Conservation (phyloP, 805 yeast genomes). For the Metschnikowia reukaufii region DNA sequence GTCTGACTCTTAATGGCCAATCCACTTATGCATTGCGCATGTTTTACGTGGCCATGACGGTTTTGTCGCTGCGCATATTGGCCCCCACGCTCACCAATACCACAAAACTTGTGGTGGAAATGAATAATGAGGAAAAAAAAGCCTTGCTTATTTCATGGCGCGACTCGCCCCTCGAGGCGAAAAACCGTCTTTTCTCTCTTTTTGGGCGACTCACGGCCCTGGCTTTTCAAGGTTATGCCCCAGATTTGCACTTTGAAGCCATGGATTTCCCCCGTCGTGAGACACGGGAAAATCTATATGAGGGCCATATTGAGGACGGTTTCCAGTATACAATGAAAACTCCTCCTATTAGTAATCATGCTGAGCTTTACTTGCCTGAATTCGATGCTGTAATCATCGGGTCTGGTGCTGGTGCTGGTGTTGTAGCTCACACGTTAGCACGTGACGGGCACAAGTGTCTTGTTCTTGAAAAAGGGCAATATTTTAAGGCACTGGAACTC, state of each 20-base stretch:
- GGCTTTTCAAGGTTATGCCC: conserved; percentile 29
- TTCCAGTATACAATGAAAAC: conserved; percentile 32
- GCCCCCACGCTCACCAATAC: conserved; percentile 35
- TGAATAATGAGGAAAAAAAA: conserved; percentile 35
- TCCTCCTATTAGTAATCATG: conserved; percentile 28
- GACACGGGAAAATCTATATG: conserved; percentile 28
- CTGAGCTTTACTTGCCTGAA: conserved; percentile 36
- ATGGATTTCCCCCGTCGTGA: conserved; percentile 40
- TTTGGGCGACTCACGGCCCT: conserved; percentile 26
- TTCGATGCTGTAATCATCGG: conserved; percentile 50
- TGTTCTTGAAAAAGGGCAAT: conserved; percentile 52
- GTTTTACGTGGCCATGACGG: conserved; percentile 27
- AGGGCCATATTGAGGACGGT: conserved; percentile 23
- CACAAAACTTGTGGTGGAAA: conserved; percentile 35
- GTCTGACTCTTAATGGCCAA: conserved; percentile 16
- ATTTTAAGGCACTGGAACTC: conserved; percentile 36
- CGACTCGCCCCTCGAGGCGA: conserved; percentile 36
- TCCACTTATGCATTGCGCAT: conserved; percentile 21
- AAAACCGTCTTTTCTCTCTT: conserved; percentile 36
- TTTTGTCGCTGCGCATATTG: conserved; percentile 31
- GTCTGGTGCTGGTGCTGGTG: conserved; percentile 56
- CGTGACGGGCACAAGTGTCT: conserved; percentile 43
- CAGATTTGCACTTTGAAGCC: conserved; percentile 36
- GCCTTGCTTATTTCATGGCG: conserved; percentile 39
- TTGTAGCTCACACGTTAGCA: conserved; percentile 47